Evolutionary conservation across 352 stramenopile genomes (phyloP), one percentile per base, ranked within the genome.

Genomic region (Bremia lactucae): DNA sequence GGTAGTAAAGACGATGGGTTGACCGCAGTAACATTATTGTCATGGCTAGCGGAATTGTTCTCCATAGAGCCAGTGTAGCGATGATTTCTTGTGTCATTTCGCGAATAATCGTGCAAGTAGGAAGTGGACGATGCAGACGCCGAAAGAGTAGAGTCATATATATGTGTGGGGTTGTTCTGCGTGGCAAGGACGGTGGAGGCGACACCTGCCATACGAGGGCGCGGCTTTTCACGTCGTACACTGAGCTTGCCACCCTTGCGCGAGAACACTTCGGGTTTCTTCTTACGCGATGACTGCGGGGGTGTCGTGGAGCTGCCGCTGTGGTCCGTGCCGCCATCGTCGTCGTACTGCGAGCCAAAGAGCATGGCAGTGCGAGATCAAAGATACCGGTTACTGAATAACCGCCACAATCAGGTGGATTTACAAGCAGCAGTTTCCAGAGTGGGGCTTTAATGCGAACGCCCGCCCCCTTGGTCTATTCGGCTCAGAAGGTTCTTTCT

Each of bases 341-440:
- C 65, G 36, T 76, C 65, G 52, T 76, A 76, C 52, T 76, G 65
- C 28, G 61, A 35, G 36, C 65, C 65, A 43, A 76, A 76, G 4
- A 76, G 59, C 65, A 76, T 76, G 21, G 14, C 6, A 41, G 14
- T 20, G 24, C 16, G 14, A 29, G 43, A 33, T 51, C 34, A 40
- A 48, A 28, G 25, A 16, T 35, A 34, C 25, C 24, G 22, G 36
- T 33, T 25, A 10, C 35, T 14, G 41, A 23, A 36, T 46, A 57
- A 38, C 34, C 28, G 38, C 41, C 21, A 39, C 29, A 42, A 33
- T 18, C 47, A 37, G 22, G 26, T 37, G 36, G 36, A 42, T 16
- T 31, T 24, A 20, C 34, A 38, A 24, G 24, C 36, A 28, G 24
- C 31, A 40, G 28, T 35, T 52, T 43, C 29, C 16, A 34, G 42